Evolutionary conservation across 495 filamentous ascomycete species (phyloP).

Genomic region (Aspergillus ostianus): DNA sequence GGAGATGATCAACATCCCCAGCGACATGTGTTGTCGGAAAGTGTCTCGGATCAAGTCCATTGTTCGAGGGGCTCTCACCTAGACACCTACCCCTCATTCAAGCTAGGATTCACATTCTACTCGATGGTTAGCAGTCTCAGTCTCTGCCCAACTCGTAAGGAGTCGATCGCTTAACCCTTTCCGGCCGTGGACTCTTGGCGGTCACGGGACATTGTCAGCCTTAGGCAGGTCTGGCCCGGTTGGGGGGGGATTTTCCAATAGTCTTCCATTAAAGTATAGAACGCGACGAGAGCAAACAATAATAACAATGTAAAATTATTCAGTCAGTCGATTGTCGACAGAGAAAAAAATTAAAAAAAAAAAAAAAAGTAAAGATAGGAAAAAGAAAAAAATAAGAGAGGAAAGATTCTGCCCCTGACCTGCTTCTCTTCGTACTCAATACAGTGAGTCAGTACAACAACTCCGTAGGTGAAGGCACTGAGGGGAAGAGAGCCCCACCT

Average conservation of each 20-base stretch:
- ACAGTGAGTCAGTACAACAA: not conserved
- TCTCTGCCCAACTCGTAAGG: not conserved
- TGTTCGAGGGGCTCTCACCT: not conserved
- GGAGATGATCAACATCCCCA: not conserved
- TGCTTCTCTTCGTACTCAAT: no score
- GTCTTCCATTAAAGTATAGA: not conserved
- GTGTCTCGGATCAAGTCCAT: not conserved
- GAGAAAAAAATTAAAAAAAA: no score
- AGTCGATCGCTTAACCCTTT: no score
- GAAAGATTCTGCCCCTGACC: no score
- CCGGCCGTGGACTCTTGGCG: not conserved
- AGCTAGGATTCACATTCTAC: not conserved
- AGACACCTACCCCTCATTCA: not conserved
- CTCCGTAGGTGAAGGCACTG: no score
- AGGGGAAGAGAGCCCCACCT: slow-evolving; percentile 2
- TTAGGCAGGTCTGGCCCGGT: not conserved
- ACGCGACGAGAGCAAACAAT: not conserved
- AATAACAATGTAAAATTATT: not conserved
- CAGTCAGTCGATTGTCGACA: no score
- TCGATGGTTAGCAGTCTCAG: no score
- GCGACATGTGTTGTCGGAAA: not conserved
- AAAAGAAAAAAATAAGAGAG: not conserved
- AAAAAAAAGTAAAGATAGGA: no score
- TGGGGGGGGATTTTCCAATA: not conserved
- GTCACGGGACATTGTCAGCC: not conserved